Base-by-base conservation (phyloP, 805 yeast genomes). In the Metschnikowia arizonensis region DNA sequence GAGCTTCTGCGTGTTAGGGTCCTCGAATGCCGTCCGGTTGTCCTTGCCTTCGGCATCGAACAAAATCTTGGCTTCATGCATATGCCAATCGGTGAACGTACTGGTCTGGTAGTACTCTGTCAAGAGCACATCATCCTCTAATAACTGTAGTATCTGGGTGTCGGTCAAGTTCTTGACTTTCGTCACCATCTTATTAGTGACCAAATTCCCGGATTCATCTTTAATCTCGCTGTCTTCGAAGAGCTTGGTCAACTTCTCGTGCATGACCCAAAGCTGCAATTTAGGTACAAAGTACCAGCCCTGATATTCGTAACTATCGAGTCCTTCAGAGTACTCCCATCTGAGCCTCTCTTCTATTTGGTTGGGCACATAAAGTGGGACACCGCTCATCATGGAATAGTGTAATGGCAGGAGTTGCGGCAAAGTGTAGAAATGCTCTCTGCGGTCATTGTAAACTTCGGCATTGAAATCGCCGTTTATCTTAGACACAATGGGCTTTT, bases 111-210 rank as follows among this genome's bases (percentile, higher is more conserved):
- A 57, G 42, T 60, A 62, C 30, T 62, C 63, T 5, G 44, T 35
- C 40, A 58, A 48, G 5, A 58, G 28, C 32, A 47, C 43, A 6
- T 56, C 58, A 33, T 61, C 62, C 9, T 51, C 46, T 18, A 64
- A 48, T 21, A 65, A 52, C 26, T 46, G 33, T 14, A 58, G 42
- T 2, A 53, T 41, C 33, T 64, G 57, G 29, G 51, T 59, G 40
- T 66, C 69, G 9, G 52, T 42, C 59, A 65, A 59, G 21, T 53
- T 53, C 17, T 53, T 33, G 11, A 60, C 53, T 29, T 50, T 40
- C 11, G 18, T 36, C 29, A 55, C 43, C 36, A 60, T 33, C 24
- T 47, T 53, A n/a, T 54, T 52, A 23, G 40, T 21, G 24, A 48
- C 45, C n/a, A 31, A 30, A 3, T 40, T 10, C 2, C 39, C 34